Evolutionary conservation across 2,329 filamentous ascomycete genomes (phyloP), one percentile per base, ranked within the genome.

Genomic region (Pseudogymnoascus sp.): DNA sequence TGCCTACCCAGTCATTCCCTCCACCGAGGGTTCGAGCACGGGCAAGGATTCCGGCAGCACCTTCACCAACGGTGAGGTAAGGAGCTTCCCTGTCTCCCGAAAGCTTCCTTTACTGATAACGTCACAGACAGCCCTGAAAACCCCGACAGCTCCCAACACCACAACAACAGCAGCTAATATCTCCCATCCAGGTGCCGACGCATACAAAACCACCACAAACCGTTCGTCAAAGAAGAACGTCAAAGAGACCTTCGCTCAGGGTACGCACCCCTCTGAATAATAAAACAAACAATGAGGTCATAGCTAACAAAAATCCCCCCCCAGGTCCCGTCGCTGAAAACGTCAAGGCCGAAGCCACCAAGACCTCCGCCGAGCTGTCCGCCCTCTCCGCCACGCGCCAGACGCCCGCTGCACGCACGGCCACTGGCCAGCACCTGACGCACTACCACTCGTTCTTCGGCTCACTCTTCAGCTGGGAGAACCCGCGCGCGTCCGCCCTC

Each of bases 361-460:
- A 84, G 78, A 81, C 83, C 62, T 73, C 77, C 62, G 71, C 73
- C 68, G 83, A 86, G 76, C 76, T 86, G 66, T 80, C 79, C 70
- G 83, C 83, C 72, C 78, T 86, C 58, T 82, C 82, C 69, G 80
- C 80, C 65, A 72, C 83, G 67, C 82, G 83, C 71, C 78, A 78
- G 71, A 82, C 81, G 59, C 83, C 83, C 62, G 67, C 75, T 60
- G 76, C 77, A 63, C 78, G 78, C 35, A 78, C 83, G 69, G 83
- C 82, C 65, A 85, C 82, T 55, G 83, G 83, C 69, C 83, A 87
- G 74, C 81, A 81, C 60, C 74, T 88, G 71, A 88, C 84, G 64
- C 84, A 87, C 74, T 89, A 88, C 73, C 85, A 89, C 77, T 88
- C 85, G 14, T 84, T 88, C 76, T 89, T 89, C 75, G 82, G 81